Conservation (phyloP, 2,329 filamentous ascomycete species). For the Scorias spongiosa region DNA sequence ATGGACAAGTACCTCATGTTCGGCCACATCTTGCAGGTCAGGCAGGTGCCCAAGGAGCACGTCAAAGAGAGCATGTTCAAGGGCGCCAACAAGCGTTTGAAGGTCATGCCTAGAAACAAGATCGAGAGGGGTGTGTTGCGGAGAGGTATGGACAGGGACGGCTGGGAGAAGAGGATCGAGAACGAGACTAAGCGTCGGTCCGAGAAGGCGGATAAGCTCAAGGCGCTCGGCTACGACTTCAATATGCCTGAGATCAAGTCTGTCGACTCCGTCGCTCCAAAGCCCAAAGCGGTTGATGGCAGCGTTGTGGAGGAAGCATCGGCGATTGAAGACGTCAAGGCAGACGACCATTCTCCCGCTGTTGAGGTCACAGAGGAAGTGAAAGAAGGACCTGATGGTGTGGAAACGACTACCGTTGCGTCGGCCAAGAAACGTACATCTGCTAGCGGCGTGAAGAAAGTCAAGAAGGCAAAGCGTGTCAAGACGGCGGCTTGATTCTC, state of each 20-base stretch:
- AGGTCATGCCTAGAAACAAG: conserved; percentile 73
- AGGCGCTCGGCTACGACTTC: conserved; percentile 72
- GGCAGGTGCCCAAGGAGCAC: conserved; percentile 58
- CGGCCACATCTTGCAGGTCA: conserved; percentile 82
- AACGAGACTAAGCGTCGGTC: conserved; percentile 57
- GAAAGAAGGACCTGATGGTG: conserved; percentile 7
- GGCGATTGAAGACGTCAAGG: conserved; percentile 16
- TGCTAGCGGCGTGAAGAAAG: conserved; percentile 19
- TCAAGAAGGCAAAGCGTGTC: conserved; percentile 16
- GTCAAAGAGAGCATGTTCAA: conserved; percentile 75
- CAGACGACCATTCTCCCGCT: conserved; percentile 17
- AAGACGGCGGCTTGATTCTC: conserved; percentile 4
- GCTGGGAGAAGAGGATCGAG: conserved; percentile 63
- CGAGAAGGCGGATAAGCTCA: conserved; percentile 57
- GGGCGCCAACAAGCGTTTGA: conserved; percentile 80
- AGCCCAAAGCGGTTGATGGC: conserved; percentile 19
- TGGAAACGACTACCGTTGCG: conserved; percentile 15
- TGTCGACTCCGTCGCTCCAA: conserved; percentile 37
- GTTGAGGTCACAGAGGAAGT: conserved; percentile 11
- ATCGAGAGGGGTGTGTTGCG: conserved; percentile 64
- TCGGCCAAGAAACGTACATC: conserved; percentile 19
- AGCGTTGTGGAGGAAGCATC: conserved; percentile 18
- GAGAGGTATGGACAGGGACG: conserved; percentile 54
- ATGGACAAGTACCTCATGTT: conserved; percentile 98
- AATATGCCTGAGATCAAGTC: conserved; percentile 57